Conservation (phyloP, 1,284 basidiomycete species). For the Cronartium quercuum region DNA sequence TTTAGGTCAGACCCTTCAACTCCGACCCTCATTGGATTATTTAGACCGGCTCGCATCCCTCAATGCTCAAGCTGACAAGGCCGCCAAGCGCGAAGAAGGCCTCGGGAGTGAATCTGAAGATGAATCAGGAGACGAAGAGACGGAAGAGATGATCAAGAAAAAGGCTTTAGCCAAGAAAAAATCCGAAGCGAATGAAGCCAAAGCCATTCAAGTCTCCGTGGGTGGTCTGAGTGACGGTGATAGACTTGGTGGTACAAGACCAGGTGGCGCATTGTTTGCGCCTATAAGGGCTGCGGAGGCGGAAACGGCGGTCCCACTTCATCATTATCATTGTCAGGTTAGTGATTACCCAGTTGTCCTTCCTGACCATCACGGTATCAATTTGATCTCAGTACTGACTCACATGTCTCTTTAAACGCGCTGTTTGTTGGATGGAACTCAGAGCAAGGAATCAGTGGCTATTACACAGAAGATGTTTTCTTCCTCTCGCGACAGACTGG, state of each 20-base stretch:
- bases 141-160: conserved; percentile 41
- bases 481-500: neutral
- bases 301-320: conserved; percentile 43
- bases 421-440: neutral
- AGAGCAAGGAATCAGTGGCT: conserved; percentile 29
- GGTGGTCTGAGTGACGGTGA: conserved; percentile 37
- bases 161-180: conserved; percentile 43
- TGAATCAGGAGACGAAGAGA: conserved; percentile 34
- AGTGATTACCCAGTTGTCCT: neutral
- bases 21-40: conserved; percentile 46
- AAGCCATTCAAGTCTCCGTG: conserved; percentile 44
- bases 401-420: too few species aligned
- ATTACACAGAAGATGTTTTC: conserved; percentile 33
- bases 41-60: conserved; percentile 44
- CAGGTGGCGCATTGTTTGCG: conserved; percentile 45
- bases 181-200: conserved; percentile 44
- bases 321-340: conserved; percentile 44
- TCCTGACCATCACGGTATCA: too few species aligned
- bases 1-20: conserved; percentile 46
- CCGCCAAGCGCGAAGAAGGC: conserved; percentile 41
- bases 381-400: too few species aligned
- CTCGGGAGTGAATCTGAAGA: conserved; percentile 42
- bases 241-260: conserved; percentile 32
- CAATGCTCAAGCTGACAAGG: conserved; percentile 40
- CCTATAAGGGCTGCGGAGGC: conserved; percentile 45